Percentiles rank a stretch among this genome's conserved stretches.
Evolutionary conservation across 2,329 filamentous ascomycete genomes (phyloP).

Genomic region (Aspergillus aculeatinus): DNA sequence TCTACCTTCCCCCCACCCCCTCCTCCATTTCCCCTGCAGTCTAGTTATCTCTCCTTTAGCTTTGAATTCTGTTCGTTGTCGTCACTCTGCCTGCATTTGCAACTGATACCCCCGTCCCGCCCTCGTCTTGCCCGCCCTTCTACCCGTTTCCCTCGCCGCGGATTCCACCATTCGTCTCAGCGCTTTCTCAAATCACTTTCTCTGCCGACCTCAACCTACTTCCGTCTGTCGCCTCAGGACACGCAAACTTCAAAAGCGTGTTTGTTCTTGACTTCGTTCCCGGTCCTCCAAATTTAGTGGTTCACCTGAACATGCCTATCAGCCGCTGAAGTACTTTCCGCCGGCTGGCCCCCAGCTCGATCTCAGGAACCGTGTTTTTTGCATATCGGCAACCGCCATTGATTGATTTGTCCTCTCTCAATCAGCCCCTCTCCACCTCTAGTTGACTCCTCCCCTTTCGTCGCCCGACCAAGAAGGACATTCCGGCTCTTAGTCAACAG

Average conservation of each 20-base stretch:
- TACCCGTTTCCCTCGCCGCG: conserved; percentile 19
- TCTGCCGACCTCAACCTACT: conserved; percentile 6
- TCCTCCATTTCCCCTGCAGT: conserved; percentile 1
- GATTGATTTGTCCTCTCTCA: conserved; percentile 7
- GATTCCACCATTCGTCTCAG: conserved; percentile 11
- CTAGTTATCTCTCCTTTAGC: conserved; percentile 7
- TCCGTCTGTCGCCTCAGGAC: conserved; percentile 3
- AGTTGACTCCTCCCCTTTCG: conserved; percentile 5
- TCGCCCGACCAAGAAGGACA: conserved; percentile 4
- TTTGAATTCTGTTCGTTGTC: not conserved
- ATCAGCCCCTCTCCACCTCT: conserved; percentile 12
- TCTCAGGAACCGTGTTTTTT: conserved; percentile 12
- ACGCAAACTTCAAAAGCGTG: conserved; percentile 11
- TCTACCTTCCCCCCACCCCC: conserved; percentile 5
- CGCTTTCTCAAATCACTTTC: not conserved
- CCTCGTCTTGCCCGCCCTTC: conserved; percentile 1
- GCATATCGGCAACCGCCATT: conserved; percentile 7
- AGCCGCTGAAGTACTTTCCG: conserved; percentile 25
- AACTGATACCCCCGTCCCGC: conserved; percentile 5
- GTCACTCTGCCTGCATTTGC: conserved; percentile 6
- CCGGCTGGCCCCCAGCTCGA: conserved; percentile 24
- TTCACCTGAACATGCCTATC: conserved; percentile 26
- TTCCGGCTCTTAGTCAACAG: not conserved
- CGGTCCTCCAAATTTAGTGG: conserved; percentile 2
- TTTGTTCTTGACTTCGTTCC: not conserved